phyloP scores from a whole-genome alignment of 2,329 filamentous ascomycete species.

The Sodiomyces alkalinus region DNA sequence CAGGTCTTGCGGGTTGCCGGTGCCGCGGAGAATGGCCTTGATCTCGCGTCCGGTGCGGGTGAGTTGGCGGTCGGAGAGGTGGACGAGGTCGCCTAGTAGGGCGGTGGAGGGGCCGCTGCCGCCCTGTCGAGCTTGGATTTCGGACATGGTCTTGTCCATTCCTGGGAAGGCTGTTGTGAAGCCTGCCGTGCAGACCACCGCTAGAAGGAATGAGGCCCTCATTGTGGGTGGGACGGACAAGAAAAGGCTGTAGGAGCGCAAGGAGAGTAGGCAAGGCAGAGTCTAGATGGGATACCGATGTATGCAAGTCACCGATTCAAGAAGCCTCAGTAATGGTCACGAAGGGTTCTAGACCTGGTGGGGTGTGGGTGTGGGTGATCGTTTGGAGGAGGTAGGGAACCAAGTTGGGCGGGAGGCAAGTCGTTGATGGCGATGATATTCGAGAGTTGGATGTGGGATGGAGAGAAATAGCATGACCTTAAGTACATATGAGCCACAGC shows the following conservation, averaged over 20 bases:
- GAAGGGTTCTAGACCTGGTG: too few species aligned
- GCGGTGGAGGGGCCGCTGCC: slow-evolving; percentile 7
- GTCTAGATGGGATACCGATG: too few species aligned
- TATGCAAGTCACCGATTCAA: too few species aligned
- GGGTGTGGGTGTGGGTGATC: too few species aligned
- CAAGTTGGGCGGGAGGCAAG: too few species aligned
- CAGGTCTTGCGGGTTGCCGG: slow-evolving; percentile 11
- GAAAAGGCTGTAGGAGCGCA: background rate
- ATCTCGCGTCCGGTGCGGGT: slow-evolving; percentile 20
- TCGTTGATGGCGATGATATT: too few species aligned
- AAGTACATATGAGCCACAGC: too few species aligned
- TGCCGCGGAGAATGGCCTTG: slow-evolving; percentile 19
- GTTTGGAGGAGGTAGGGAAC: too few species aligned
- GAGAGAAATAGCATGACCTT: too few species aligned
- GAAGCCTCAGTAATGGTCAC: too few species aligned
- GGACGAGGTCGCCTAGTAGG: slow-evolving; percentile 23
- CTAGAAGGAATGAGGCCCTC: slow-evolving; percentile 4
- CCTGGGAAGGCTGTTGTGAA: slow-evolving; percentile 9
- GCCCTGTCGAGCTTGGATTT: slow-evolving; percentile 6
- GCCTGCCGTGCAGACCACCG: slow-evolving; percentile 2
- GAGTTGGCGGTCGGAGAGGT: slow-evolving; percentile 14
- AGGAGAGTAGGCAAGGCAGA: background rate
- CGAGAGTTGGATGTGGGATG: too few species aligned
- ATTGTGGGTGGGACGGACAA: slow-evolving; percentile 2
- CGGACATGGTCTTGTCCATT: slow-evolving; percentile 10